Base-by-base conservation (phyloP, 2,329 filamentous ascomycete species). In the Cadophora malorum region DNA sequence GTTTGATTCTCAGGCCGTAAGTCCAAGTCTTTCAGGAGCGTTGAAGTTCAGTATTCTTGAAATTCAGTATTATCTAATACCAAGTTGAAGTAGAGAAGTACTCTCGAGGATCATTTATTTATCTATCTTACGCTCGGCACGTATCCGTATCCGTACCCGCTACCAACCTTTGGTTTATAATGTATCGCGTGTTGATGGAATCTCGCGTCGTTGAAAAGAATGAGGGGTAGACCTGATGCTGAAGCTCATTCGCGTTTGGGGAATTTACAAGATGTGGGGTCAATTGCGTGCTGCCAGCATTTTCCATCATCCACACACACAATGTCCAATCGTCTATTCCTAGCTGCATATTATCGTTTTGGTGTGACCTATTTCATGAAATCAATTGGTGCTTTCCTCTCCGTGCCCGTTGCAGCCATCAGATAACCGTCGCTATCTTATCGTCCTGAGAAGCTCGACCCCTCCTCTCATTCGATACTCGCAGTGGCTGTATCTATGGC, bases 221-320 rank as follows among this genome's bases (percentile, higher is more conserved):
- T 45, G 67, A 69, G 67, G 67, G 56, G 53, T 68, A 65, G 59
- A 16, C 14, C 35, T 45, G 50, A 10, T 38, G 59, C 52, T 60
- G 47, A 61, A 23, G 56, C 52, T 62, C 33, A 49, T 53, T 55
- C 53, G 45, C 47, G 38, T 61, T 38, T 58, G 50, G 62, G 63
- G 62, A 55, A 56, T 63, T 65, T 38, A 64, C 69, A 71, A 72
- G 67, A 68, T 69, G 73, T 69, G 71, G 72, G 72, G 70, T 72
- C 52, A 52, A 72, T 70, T 59, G 69, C 70, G 70, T 71, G 70
- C 66, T 71, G 21, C 64, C 38, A 9, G 38, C 64, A 28, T 38
- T 66, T 52, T 31, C 61, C 14, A 4, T 14, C 60, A 31, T 45
- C 66, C 45, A 58, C 65, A 63, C 53, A 10, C 33, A 3, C 19